Percentiles rank a stretch among this genome's conserved stretches.
phyloP scores from a whole-genome alignment of 163 green algal genomes.

The Prototheca cutis region DNA sequence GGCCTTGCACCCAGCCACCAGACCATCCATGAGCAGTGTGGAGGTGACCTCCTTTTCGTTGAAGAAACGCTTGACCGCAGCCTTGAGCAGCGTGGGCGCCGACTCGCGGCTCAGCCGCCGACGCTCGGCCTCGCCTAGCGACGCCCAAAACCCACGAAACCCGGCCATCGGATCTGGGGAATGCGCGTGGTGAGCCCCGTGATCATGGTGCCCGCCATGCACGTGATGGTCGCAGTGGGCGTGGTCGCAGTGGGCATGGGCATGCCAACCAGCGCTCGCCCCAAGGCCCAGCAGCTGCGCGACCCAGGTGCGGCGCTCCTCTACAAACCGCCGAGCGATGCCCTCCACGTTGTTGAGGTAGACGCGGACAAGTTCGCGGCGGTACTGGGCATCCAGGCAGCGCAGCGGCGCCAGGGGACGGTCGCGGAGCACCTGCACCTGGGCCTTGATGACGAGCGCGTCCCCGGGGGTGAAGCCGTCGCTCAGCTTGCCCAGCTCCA shows the following conservation, averaged over 20 bases:
- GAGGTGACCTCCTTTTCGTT: slow-evolving; percentile 98
- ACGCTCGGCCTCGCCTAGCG: slow-evolving; percentile 5
- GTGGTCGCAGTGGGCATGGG: too few species aligned
- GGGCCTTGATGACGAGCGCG: slow-evolving; percentile 93
- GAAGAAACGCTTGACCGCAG: slow-evolving; percentile 93
- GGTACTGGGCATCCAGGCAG: slow-evolving; percentile 91
- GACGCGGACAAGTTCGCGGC: slow-evolving; percentile 90
- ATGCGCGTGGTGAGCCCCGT: too few species aligned
- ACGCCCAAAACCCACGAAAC: slow-evolving; percentile 12
- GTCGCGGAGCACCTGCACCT: slow-evolving; percentile 89
- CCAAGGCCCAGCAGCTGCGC: neutral
- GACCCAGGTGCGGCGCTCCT: slow-evolving; percentile 60
- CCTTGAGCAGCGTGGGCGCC: slow-evolving; percentile 43
- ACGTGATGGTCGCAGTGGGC: too few species aligned
- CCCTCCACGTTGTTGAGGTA: slow-evolving; percentile 96
- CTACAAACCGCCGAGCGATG: slow-evolving; percentile 85
- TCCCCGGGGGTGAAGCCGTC: slow-evolving; percentile 86
- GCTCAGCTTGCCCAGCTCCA: slow-evolving; percentile 74
- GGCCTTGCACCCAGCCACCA: slow-evolving; percentile 77
- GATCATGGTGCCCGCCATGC: too few species aligned
- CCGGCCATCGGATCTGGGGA: neutral
- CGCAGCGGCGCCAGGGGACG: slow-evolving; percentile 70
- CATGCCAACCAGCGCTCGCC: neutral
- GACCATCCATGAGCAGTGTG: slow-evolving; percentile 94
- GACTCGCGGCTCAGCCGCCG: slow-evolving; percentile 6